A percentile compares a stretch with the other conserved stretches of the same genome.
Evolutionary conservation across 331 rosid species (phyloP).

Genomic region (Arachis monticola): DNA sequence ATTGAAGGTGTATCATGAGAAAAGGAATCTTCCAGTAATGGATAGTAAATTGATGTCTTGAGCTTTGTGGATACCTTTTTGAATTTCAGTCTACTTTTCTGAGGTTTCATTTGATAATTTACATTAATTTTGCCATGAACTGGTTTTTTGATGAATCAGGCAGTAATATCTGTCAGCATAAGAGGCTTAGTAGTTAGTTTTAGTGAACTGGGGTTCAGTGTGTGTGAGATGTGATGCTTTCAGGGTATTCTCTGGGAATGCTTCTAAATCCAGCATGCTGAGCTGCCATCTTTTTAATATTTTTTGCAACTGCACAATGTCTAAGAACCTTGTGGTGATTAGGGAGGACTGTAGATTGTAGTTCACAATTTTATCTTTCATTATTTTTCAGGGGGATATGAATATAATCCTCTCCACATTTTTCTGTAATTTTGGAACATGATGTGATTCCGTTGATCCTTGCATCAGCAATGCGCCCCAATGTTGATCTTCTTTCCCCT

Average conservation of each 20-base stretch:
- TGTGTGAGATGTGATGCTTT: no score
- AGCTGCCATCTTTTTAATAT: no score
- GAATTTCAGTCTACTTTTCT: neutral
- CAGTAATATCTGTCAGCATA: neutral
- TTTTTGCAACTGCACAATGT: no score
- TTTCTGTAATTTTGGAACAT: neutral
- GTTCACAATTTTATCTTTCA: neutral
- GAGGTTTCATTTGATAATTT: neutral
- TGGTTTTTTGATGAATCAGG: conserved; percentile 1
- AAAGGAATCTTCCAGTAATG: neutral
- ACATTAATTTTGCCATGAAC: neutral
- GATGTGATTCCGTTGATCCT: neutral
- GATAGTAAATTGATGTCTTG: neutral
- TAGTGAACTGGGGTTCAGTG: no score
- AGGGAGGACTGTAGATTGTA: neutral
- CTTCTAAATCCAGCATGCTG: no score
- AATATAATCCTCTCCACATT: no score
- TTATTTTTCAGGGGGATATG: neutral
- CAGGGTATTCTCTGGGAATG: no score
- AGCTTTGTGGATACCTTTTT: neutral
- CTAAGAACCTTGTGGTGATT: no score
- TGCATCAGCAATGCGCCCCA: no score
- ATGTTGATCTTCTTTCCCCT: no score
- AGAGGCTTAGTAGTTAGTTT: no score
- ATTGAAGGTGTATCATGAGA: conserved; percentile 26